These are phyloP conservation scores for Saturnispora dispora DNA, from an alignment of 805 yeast genomes.

Conservation along the genomic window DNA sequence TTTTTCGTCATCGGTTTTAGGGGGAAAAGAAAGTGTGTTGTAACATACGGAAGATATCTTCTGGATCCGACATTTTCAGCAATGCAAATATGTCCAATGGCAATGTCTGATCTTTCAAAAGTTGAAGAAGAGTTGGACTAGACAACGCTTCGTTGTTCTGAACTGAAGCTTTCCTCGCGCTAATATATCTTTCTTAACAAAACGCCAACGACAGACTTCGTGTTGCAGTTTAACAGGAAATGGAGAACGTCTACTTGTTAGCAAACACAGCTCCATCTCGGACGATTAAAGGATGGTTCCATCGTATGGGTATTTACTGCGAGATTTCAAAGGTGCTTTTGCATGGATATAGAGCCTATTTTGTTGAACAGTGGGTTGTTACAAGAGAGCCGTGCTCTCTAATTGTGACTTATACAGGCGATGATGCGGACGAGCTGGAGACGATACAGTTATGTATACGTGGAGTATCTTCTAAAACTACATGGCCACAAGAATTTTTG, in stretches of 20 bases:
- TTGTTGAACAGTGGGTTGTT: conserved; percentile 92
- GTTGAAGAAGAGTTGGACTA: not conserved
- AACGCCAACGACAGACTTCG: not conserved
- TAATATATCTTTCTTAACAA: not conserved
- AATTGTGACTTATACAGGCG: conserved; percentile 82
- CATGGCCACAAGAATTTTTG: conserved; percentile 45
- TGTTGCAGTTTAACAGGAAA: not conserved
- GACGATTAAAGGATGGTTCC: not conserved
- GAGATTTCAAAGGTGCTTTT: conserved; percentile 2
- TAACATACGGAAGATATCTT: conserved; percentile 21
- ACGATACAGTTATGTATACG: not conserved
- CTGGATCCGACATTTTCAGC: conserved; percentile 5
- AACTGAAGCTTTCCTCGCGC: not conserved
- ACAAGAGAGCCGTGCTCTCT: conserved; percentile 58
- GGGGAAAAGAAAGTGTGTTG: not conserved
- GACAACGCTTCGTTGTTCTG: not conserved
- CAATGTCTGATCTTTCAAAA: not conserved
- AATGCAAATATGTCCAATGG: not conserved
- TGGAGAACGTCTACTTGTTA: conserved; percentile 1
- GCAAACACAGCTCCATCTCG: not conserved
- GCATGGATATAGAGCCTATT: conserved; percentile 78
- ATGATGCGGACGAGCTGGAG: conserved; percentile 47
- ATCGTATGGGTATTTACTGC: not conserved
- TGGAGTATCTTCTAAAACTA: not conserved
- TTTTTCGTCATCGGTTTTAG: not conserved